These are phyloP conservation scores for Trichoderma sp. DNA, from an alignment of 2,329 filamentous ascomycete genomes.

Conservation along the genomic window DNA sequence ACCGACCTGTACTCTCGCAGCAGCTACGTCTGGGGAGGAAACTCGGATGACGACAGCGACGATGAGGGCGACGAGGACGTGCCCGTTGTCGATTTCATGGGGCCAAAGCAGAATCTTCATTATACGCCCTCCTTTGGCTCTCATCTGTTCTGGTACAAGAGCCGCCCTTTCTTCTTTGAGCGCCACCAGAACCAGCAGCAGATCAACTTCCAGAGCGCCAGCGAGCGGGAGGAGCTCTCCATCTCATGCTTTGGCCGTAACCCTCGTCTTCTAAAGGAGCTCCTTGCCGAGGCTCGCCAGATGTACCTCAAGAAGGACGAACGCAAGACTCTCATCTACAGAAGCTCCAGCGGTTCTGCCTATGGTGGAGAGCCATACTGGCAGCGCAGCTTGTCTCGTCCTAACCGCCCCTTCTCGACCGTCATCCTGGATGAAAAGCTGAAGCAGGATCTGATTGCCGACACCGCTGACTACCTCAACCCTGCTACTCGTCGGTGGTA, in stretches of 20 bases:
- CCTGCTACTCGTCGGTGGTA: slow-evolving; percentile 75
- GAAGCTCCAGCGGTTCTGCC: slow-evolving; percentile 50
- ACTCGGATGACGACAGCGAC: slow-evolving; percentile 49
- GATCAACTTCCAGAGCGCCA: slow-evolving; percentile 43
- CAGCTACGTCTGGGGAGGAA: slow-evolving; percentile 51
- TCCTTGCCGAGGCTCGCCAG: slow-evolving; percentile 60
- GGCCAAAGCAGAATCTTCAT: slow-evolving; percentile 51
- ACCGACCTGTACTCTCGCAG: slow-evolving; percentile 58
- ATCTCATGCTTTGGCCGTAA: slow-evolving; percentile 64
- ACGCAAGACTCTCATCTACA: slow-evolving; percentile 66
- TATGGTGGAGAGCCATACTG: slow-evolving; percentile 50
- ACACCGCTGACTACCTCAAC: slow-evolving; percentile 64
- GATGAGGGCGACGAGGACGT: slow-evolving; percentile 33
- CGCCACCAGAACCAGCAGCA: slow-evolving; percentile 53
- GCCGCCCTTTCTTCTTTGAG: slow-evolving; percentile 59
- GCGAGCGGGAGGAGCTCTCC: slow-evolving; percentile 59
- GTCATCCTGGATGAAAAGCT: slow-evolving; percentile 64
- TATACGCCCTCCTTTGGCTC: slow-evolving; percentile 69
- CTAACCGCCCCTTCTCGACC: slow-evolving; percentile 63
- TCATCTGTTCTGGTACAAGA: slow-evolving; percentile 69
- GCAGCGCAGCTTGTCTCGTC: slow-evolving; percentile 64
- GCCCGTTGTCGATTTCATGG: slow-evolving; percentile 40
- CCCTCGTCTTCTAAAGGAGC: slow-evolving; percentile 61
- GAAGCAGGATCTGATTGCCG: slow-evolving; percentile 61
- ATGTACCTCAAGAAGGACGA: slow-evolving; percentile 60